phyloP scores from a whole-genome alignment of 2,329 filamentous ascomycete species.

The Cladophialophora chaetospira region DNA sequence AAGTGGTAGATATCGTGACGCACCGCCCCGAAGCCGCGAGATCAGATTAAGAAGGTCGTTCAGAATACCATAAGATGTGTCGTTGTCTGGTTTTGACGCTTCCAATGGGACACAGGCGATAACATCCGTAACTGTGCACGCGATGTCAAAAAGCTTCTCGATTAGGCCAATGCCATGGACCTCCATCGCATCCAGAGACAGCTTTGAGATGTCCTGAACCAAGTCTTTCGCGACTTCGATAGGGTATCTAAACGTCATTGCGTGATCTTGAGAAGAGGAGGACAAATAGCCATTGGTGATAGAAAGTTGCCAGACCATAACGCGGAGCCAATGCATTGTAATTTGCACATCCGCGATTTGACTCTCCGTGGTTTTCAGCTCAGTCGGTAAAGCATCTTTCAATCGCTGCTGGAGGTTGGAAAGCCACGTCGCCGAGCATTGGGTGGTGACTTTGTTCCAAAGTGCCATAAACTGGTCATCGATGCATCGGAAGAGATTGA shows the following conservation, averaged over 20 bases:
- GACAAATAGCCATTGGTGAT: constrained; percentile 68
- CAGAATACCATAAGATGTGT: constrained; percentile 68
- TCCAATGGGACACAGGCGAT: constrained; percentile 59
- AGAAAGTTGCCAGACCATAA: constrained; percentile 72
- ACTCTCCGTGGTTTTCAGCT: constrained; percentile 30
- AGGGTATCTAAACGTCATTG: constrained; percentile 65
- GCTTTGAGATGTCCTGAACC: constrained; percentile 66
- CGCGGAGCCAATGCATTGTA: constrained; percentile 69
- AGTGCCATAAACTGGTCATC: constrained; percentile 64
- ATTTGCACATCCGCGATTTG: constrained; percentile 48
- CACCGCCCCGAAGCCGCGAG: constrained; percentile 70
- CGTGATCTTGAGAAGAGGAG: constrained; percentile 59
- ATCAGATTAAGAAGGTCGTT: constrained; percentile 69
- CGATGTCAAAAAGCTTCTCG: constrained; percentile 78
- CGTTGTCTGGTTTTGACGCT: neutral
- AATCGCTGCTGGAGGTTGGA: constrained; percentile 61
- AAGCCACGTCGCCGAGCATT: constrained; percentile 61
- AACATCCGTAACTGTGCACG: constrained; percentile 71
- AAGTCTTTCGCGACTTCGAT: constrained; percentile 65
- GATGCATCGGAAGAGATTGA: constrained; percentile 66
- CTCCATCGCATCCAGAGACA: constrained; percentile 73
- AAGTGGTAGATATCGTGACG: constrained; percentile 75
- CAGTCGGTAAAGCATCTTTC: constrained; percentile 24
- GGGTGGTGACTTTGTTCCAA: constrained; percentile 66
- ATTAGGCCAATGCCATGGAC: constrained; percentile 75